Percentiles rank a stretch among this genome's conserved stretches.
These are phyloP conservation scores for Simmondsia chinensis DNA, from an alignment of 148 eudicot species.

Conservation along the genomic window DNA sequence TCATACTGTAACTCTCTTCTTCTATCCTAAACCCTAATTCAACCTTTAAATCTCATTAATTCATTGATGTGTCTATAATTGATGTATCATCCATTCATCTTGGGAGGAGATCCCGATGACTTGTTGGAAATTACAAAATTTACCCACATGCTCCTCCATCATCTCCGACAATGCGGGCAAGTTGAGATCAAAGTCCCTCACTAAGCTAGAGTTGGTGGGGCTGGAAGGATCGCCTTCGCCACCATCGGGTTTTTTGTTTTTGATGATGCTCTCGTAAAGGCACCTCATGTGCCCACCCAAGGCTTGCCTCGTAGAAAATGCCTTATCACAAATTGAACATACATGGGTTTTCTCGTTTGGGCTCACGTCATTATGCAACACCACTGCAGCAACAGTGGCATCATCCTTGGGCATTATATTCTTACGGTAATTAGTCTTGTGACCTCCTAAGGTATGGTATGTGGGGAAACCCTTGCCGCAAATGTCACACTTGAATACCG, in stretches of 20 bases:
- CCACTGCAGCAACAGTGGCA: slow-evolving; percentile 5
- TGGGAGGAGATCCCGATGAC: too few species aligned
- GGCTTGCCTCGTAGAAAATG: slow-evolving; percentile 67
- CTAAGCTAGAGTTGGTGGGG: neutral
- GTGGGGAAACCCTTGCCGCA: slow-evolving; percentile 48
- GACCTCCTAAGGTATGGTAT: slow-evolving; percentile 77
- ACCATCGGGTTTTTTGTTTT: neutral
- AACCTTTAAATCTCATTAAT: too few species aligned
- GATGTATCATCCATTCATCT: too few species aligned
- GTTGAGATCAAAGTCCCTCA: slow-evolving; percentile 36
- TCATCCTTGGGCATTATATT: slow-evolving; percentile 3
- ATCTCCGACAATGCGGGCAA: slow-evolving; percentile 47
- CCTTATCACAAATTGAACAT: slow-evolving; percentile 48
- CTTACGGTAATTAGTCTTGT: slow-evolving; percentile 79
- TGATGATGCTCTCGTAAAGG: slow-evolving; percentile 57
- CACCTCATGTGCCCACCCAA: slow-evolving; percentile 75
- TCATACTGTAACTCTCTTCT: too few species aligned
- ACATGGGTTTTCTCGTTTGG: slow-evolving; percentile 19
- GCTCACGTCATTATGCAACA: neutral
- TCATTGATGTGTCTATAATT: too few species aligned
- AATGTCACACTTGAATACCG: slow-evolving; percentile 40
- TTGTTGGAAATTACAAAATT: too few species aligned
- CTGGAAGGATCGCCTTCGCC: neutral
- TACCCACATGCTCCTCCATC: too few species aligned
- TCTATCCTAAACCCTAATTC: too few species aligned